Evolutionary conservation across 331 rosid species (phyloP).

Genomic region (Phaseolus coccineus): DNA sequence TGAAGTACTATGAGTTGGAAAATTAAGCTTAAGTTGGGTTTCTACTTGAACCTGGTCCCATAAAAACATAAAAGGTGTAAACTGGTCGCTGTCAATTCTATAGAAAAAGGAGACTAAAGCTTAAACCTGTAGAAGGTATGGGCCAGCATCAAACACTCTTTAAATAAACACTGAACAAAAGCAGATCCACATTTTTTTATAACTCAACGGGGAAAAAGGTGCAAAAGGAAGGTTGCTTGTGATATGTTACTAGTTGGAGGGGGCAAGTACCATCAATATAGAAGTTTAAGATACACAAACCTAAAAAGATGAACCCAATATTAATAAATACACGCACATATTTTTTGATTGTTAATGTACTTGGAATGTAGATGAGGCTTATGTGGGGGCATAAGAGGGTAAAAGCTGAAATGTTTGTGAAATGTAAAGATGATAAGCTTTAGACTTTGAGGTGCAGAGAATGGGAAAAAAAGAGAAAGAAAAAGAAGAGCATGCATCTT

Average conservation of each 20-base stretch:
- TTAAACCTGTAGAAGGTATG: slow-evolving; percentile 45
- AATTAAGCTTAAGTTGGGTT: slow-evolving; percentile 35
- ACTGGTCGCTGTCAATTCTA: slow-evolving; percentile 52
- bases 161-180: slow-evolving; percentile 31
- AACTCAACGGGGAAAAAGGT: slow-evolving; percentile 17
- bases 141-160: slow-evolving; percentile 49
- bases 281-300: slow-evolving; percentile 51
- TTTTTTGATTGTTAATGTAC: slow-evolving; percentile 24
- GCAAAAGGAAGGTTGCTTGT: slow-evolving; percentile 21
- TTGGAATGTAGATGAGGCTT: not conserved
- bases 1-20: slow-evolving; percentile 51
- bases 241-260: slow-evolving; percentile 52
- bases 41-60: slow-evolving; percentile 51
- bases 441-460: slow-evolving; percentile 32
- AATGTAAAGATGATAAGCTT: slow-evolving; percentile 58
- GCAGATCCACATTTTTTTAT: slow-evolving; percentile 29
- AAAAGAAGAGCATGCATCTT: slow-evolving; percentile 44
- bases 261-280: slow-evolving; percentile 55
- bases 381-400: not conserved
- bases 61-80: slow-evolving; percentile 41
- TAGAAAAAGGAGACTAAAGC: slow-evolving; percentile 50
- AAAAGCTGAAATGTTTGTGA: slow-evolving; percentile 46
- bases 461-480: not conserved
- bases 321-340: not conserved
- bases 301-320: slow-evolving; percentile 63